Conservation (phyloP, 768 basidiomycete species). For the Xerocomus potaroensis region DNA sequence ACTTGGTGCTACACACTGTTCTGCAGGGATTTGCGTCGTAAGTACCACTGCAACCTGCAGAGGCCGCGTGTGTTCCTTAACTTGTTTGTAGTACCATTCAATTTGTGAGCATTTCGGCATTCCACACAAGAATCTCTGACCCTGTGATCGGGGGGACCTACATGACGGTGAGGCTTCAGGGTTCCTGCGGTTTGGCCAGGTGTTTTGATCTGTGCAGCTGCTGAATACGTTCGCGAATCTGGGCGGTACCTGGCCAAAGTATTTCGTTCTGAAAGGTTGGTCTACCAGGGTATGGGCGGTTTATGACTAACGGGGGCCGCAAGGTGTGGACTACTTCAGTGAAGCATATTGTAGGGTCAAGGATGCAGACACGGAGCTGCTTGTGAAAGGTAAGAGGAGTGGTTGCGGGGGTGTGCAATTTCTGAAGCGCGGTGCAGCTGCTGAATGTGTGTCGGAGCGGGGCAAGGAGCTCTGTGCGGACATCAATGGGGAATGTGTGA, state of each 20-base stretch:
- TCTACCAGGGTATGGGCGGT: neutral
- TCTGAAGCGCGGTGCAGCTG: constrained; percentile 41
- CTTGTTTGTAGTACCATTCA: constrained; percentile 75
- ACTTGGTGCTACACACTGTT: constrained; percentile 79
- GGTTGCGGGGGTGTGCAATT: too few species aligned
- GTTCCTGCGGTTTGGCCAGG: constrained; percentile 1
- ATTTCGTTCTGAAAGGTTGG: constrained; percentile 87
- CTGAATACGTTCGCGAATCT: constrained; percentile 95
- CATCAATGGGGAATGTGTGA: constrained; percentile 75
- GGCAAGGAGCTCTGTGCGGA: constrained; percentile 77
- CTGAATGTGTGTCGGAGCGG: constrained; percentile 90
- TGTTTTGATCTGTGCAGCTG: constrained; percentile 45
- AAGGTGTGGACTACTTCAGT: constrained; percentile 85
- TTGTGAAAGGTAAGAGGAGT: constrained; percentile 46
- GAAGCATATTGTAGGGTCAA: constrained; percentile 78
- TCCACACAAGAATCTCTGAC: constrained; percentile 95
- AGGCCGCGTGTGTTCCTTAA: neutral
- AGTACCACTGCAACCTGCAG: constrained; percentile 27
- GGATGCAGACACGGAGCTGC: constrained; percentile 47
- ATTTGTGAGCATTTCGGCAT: constrained; percentile 98
- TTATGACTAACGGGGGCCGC: constrained; percentile 8
- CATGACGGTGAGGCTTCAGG: constrained; percentile 74
- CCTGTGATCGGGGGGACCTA: constrained; percentile 98
- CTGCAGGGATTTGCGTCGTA: constrained; percentile 82
- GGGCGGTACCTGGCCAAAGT: constrained; percentile 98